These are phyloP conservation scores for Huiozyma sinensis DNA, from an alignment of 805 yeast genomes.

Conservation along the genomic window DNA sequence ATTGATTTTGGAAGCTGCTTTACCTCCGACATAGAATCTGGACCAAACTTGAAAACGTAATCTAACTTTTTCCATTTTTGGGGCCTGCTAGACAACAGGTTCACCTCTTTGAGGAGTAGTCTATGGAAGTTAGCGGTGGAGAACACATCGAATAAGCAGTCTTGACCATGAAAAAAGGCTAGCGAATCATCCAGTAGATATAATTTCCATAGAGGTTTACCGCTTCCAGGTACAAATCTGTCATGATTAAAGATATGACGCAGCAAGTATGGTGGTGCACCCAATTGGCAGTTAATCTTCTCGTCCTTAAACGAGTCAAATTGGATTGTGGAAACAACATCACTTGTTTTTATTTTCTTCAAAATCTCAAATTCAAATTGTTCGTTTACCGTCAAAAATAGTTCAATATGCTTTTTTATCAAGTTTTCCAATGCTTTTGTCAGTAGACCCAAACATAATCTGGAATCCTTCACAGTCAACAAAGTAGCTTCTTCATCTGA, in stretches of 20 bases:
- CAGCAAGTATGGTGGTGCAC: constrained; percentile 21
- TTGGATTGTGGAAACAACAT: constrained; percentile 18
- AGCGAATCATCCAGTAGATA: constrained; percentile 19
- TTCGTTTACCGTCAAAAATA: constrained; percentile 18
- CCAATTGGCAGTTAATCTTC: constrained; percentile 18
- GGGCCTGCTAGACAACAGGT: constrained; percentile 2
- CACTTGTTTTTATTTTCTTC: constrained; percentile 10
- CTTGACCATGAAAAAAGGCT: constrained; percentile 24
- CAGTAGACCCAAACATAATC: constrained; percentile 10
- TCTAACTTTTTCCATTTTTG: neutral
- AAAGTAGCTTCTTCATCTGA: constrained; percentile 20
- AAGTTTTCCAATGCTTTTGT: constrained; percentile 14
- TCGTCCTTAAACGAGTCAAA: constrained; percentile 19
- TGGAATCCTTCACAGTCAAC: constrained; percentile 11
- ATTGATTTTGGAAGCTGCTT: constrained; percentile 17
- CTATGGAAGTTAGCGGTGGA: constrained; percentile 24
- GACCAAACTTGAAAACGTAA: constrained; percentile 2
- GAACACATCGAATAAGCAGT: constrained; percentile 22
- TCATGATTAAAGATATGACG: constrained; percentile 21
- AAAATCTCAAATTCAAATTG: constrained; percentile 15
- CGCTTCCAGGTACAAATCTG: constrained; percentile 10
- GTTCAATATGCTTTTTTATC: constrained; percentile 15
- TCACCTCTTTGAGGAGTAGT: constrained; percentile 12
- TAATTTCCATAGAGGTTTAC: constrained; percentile 21
- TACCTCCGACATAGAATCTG: neutral